Evolutionary conservation across 2,329 filamentous ascomycete species (phyloP).

Genomic region (Fusarium agapanthi): DNA sequence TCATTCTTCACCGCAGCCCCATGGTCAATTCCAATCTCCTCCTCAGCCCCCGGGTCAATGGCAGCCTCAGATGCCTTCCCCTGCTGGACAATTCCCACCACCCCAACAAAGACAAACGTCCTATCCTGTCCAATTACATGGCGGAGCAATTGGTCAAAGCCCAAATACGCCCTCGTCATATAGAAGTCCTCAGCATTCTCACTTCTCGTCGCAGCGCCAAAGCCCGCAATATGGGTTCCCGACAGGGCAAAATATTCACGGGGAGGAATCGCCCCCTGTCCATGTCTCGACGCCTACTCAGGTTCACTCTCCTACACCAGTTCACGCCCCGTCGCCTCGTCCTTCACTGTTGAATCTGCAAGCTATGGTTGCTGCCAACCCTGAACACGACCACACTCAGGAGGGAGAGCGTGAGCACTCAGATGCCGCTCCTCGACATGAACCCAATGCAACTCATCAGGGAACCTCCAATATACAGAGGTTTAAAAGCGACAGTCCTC

Average conservation of each 20-base stretch:
- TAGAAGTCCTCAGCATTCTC: slow-evolving; percentile 14
- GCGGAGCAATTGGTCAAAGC: slow-evolving; percentile 44
- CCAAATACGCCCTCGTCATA: slow-evolving; percentile 28
- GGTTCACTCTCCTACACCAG: slow-evolving; percentile 19
- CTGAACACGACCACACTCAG: background rate
- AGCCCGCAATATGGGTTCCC: slow-evolving; percentile 13
- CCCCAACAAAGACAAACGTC: slow-evolving; percentile 52
- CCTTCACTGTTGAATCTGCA: slow-evolving; percentile 27
- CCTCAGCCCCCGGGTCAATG: slow-evolving; percentile 18
- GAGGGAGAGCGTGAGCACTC: background rate
- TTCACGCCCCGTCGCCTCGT: slow-evolving; percentile 21
- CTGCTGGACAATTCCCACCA: slow-evolving; percentile 47
- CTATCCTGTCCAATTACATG: slow-evolving; percentile 49
- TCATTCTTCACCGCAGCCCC: background rate
- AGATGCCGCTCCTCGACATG: background rate
- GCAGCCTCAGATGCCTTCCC: slow-evolving; percentile 18
- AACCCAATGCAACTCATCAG: background rate
- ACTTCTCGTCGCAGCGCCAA: slow-evolving; percentile 14
- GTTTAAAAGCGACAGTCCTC: slow-evolving; percentile 16
- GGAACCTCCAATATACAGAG: slow-evolving; percentile 8
- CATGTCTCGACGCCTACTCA: slow-evolving; percentile 22
- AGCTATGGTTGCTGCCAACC: slow-evolving; percentile 7
- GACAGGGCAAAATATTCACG: slow-evolving; percentile 2
- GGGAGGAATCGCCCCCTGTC: slow-evolving; percentile 22
- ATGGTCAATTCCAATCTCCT: slow-evolving; percentile 12